Base-by-base conservation (phyloP, 2,329 filamentous ascomycete species). In the Septoria petroselini region DNA sequence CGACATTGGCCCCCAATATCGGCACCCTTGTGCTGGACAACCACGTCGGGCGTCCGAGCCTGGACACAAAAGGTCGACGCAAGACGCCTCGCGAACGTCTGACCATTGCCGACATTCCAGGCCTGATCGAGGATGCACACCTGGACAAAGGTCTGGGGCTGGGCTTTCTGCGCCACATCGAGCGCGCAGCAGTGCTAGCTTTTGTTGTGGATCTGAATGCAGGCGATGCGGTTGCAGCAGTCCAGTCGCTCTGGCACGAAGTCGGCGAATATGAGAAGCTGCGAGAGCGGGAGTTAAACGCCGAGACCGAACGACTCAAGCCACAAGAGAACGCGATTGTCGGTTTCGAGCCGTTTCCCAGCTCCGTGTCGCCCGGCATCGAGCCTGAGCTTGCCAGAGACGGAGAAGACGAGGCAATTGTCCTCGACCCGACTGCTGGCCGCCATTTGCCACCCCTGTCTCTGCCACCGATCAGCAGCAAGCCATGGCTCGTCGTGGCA, bases 401-500 rank as follows among this genome's bases (percentile, higher is more conserved):
- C 2, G 46, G 18, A 34, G 44, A 49, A 30, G 63, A 50, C 15
- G 65, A 41, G 48, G 62, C 34, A 17, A 43, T 54, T n/a, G 43
- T 64, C 11, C 57, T 63, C 9, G 50, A 62, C 33, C 57, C 58
- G 8, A 50, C 59, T 17, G 50, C 55, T 25, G 54, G 60, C 39
- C 42, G 54, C 12, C 40, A 50, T 29, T 68, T 81, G 15, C 75
- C 73, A 33, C 75, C 71, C 18, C 68, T 79, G 27, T 68, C 70
- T 30, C 71, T 79, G 8, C 76, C 87, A n/a, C 82, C 85, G 33
- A 94, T 97, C 58, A 86, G 87, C n/a, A 81, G 81, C 27, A 98
- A 98, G 72, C 91, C 93, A 1, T 98, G 93, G 93, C 93, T 95
- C 63, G 91, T 96, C 4, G 83, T 96, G 35, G 91, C 88, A 1